Conservation (phyloP, 805 yeast species). For the Candida sakaeoensis region DNA sequence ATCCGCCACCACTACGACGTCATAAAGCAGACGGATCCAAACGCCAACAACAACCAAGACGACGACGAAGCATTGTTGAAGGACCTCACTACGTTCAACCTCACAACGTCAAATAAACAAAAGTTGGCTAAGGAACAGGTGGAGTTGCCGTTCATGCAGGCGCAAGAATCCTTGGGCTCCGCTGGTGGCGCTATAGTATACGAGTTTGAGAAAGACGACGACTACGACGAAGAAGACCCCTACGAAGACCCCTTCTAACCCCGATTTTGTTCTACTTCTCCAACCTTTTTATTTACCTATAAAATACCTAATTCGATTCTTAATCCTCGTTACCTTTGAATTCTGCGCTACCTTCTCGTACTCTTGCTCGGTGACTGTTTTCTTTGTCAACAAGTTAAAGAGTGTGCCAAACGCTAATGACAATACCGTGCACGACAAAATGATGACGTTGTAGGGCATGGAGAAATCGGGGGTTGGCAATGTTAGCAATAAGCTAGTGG, state of each 20-base stretch:
- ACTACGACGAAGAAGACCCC: slow-evolving; percentile 97
- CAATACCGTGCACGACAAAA: slow-evolving; percentile 89
- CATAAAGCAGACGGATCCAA: slow-evolving; percentile 18
- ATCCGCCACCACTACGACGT: slow-evolving; percentile 39
- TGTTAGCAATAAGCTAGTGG: slow-evolving; percentile 81
- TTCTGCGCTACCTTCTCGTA: slow-evolving; percentile 19
- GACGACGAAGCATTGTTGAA: slow-evolving; percentile 57
- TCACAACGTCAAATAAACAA: slow-evolving; percentile 73
- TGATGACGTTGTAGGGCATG: slow-evolving; percentile 97
- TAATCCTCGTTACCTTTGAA: slow-evolving; percentile 14
- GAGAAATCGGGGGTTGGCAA: slow-evolving; percentile 97
- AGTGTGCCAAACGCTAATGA: slow-evolving; percentile 86
- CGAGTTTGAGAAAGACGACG: slow-evolving; percentile 95
- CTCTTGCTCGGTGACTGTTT: slow-evolving; percentile 72
- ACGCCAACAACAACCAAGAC: too few species aligned
- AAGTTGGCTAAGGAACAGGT: slow-evolving; percentile 77
- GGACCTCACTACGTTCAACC: slow-evolving; percentile 82
- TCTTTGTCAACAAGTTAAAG: slow-evolving; percentile 72
- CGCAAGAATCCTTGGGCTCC: slow-evolving; percentile 61
- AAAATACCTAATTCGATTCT: slow-evolving; percentile 9
- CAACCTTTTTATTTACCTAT: slow-evolving; percentile 2
- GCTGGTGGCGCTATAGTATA: slow-evolving; percentile 92
- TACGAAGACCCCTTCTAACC: slow-evolving; percentile 92
- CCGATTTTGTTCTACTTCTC: too few species aligned
- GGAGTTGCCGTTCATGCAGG: slow-evolving; percentile 86